Conservation (phyloP, 192 early-diverging fungal species). For the Backusella macrospora region DNA sequence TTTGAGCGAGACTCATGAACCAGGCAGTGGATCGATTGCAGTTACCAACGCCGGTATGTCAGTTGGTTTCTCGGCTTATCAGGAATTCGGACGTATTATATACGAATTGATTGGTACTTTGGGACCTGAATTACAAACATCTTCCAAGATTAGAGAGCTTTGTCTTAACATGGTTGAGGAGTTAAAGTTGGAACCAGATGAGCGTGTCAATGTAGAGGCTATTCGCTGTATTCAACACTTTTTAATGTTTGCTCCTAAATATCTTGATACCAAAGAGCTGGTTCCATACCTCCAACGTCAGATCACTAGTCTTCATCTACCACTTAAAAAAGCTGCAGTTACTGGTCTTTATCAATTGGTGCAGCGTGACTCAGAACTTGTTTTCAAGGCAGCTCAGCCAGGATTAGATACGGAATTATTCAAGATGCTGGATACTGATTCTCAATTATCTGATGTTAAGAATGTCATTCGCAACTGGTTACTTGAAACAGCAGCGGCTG, state of each 20-base stretch:
- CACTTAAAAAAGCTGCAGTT: constrained; percentile 72
- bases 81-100: constrained; percentile 85
- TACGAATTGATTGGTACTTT: constrained; percentile 86
- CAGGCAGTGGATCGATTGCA: constrained; percentile 62
- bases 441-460: constrained; percentile 57
- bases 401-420: constrained; percentile 82
- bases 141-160: constrained; percentile 71
- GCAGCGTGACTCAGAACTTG: constrained; percentile 71
- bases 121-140: constrained; percentile 88
- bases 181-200: constrained; percentile 75
- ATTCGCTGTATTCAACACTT: constrained; percentile 88
- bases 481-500: constrained; percentile 60
- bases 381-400: constrained; percentile 63
- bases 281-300: constrained; percentile 79
- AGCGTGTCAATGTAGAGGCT: constrained; percentile 78
- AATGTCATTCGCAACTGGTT: constrained; percentile 63
- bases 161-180: constrained; percentile 81
- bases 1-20: constrained; percentile 87
- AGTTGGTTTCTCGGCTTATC: constrained; percentile 61
- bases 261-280: constrained; percentile 66
- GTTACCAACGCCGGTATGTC: constrained; percentile 64
- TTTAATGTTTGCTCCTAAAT: constrained; percentile 84
- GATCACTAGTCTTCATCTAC: constrained; percentile 59
- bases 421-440: constrained; percentile 77
- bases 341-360: constrained; percentile 88